Percentiles rank a stretch among this genome's conserved stretches.
Conservation (phyloP, 192 early-diverging fungal genomes). For the Coemansia sp. region DNA sequence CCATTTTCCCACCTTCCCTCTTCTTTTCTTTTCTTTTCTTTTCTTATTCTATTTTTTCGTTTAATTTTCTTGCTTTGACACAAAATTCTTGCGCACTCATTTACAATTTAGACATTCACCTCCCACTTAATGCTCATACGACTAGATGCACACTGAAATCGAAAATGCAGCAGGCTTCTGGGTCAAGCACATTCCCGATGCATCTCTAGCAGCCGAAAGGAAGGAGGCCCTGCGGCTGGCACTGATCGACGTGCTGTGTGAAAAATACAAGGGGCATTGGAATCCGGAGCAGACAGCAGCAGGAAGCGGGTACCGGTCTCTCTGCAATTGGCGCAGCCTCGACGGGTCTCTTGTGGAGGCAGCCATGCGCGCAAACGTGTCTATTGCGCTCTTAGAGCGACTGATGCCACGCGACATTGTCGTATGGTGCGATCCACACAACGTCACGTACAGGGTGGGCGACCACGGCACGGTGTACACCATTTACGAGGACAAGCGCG, state of each 20-base stretch:
- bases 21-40: neutral
- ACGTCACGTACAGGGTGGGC: constrained; percentile 69
- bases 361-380: constrained; percentile 51
- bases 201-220: constrained; percentile 22
- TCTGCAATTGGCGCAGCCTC: constrained; percentile 68
- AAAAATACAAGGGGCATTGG: constrained; percentile 73
- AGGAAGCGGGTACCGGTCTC: constrained; percentile 77
- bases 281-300: constrained; percentile 60
- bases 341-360: constrained; percentile 64
- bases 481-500: constrained; percentile 62
- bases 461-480: constrained; percentile 70
- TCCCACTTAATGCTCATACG: constrained; percentile 32
- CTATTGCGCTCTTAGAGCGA: constrained; percentile 53
- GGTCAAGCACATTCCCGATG: constrained; percentile 46
- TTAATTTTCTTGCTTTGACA: neutral
- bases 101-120: neutral
- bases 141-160: constrained; percentile 49
- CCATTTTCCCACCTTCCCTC: neutral
- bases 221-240: constrained; percentile 30
- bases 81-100: neutral
- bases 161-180: constrained; percentile 50
- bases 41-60: neutral
- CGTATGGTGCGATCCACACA: constrained; percentile 73
- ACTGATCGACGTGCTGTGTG: constrained; percentile 55
- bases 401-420: constrained; percentile 67